A percentile compares a stretch with the other conserved stretches of the same genome.
These are phyloP conservation scores for Diversispora epigaea DNA, from an alignment of 192 early-diverging fungal genomes.

Conservation along the genomic window DNA sequence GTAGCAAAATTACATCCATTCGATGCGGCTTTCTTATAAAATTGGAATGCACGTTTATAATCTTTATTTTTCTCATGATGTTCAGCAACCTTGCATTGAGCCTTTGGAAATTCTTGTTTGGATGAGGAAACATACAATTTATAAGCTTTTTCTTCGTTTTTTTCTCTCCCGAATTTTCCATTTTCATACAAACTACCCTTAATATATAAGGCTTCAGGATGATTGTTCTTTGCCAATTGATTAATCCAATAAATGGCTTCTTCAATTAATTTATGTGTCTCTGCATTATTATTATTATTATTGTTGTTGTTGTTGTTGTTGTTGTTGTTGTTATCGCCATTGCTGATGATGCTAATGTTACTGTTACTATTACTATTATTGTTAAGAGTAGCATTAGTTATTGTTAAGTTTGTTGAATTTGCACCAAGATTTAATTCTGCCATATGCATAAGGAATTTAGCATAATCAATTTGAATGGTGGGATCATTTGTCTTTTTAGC, in stretches of 20 bases:
- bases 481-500: constrained; percentile 76
- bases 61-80: constrained; percentile 65
- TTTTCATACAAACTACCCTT: constrained; percentile 70
- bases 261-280: constrained; percentile 42
- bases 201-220: constrained; percentile 74
- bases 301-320: background rate
- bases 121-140: constrained; percentile 62
- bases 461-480: constrained; percentile 71
- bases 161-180: constrained; percentile 56
- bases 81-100: constrained; percentile 64
- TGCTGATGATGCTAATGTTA: no score
- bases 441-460: constrained; percentile 73
- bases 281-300: background rate
- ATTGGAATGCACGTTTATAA: constrained; percentile 60
- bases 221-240: constrained; percentile 63
- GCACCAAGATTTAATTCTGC: constrained; percentile 38
- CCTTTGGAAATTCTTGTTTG: constrained; percentile 63
- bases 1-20: constrained; percentile 65
- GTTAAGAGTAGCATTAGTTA: no score
- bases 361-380: no score
- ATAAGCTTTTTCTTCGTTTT: constrained; percentile 66
- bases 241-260: constrained; percentile 78
- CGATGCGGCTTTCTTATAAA: constrained; percentile 69
- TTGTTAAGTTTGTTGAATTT: no score
- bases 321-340: background rate